Evolutionary conservation across 768 basidiomycete genomes (phyloP), one percentile per base, ranked within the genome.

Genomic region (Lactifluus pinguis): DNA sequence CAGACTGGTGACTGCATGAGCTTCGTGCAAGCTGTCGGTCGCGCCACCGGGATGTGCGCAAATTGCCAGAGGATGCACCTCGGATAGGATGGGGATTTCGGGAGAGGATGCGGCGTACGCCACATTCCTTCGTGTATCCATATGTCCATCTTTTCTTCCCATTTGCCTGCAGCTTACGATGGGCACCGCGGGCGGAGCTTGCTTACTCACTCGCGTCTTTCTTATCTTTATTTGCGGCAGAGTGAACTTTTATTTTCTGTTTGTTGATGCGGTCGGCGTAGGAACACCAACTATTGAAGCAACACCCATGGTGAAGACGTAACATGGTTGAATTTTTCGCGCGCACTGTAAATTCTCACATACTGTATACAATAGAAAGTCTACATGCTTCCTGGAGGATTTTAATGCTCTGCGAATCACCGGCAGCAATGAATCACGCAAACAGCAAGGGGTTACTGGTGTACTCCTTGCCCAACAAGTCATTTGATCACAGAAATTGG

Each of bases 1-100:
- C 69, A 25, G 76, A 79, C 60, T 77, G 83, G 61, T 73, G 73
- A 39, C 8, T 85, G 87, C 66, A 69, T 63, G 29, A 75, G 77
- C 54, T 86, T 87, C 69, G 79, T 79, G 66, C 84, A 87, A 72
- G 83, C 83, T 66, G 81, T 81, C 38, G 83, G 83, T 72, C 83
- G 87, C 71, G 74, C 77, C 38, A 77, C 78, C 64, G 84, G 84
- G 6, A 77, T 83, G 75, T 87, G 86, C 70, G 81, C 76, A 63
- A 83, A 82, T 65, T 89, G 86, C 68, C 80, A 82, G 65, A 77
- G 83, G 71, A 74, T 76, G 68, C 83, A 84, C 53, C 59, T 65
- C 49, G 10, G 19, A 15, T 65, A 64, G 53, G 25, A 50, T 19
- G 34, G 38, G 34, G 2, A 39, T 1, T 44, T 50, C 39, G 15